Conservation (phyloP, 768 basidiomycete genomes). For the Krasilnikovozyma curviuscula region DNA sequence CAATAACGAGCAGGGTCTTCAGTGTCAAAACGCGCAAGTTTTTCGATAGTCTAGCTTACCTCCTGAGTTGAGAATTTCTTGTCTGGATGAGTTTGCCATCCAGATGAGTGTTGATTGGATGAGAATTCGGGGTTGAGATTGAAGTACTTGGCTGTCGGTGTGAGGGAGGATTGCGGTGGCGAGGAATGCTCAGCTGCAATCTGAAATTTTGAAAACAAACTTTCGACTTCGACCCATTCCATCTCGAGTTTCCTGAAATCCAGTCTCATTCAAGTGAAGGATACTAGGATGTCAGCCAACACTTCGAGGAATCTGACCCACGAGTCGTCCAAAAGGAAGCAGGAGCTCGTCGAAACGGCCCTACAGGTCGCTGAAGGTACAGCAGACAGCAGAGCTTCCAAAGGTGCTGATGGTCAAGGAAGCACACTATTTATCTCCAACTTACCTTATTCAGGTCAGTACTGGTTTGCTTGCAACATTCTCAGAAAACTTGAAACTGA, state of each 20-base stretch:
- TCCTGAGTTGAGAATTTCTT: slow-evolving; percentile 66
- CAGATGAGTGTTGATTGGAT: no score
- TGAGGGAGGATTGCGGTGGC: no score
- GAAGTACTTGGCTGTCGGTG: no score
- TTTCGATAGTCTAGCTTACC: slow-evolving; percentile 23
- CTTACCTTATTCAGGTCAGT: slow-evolving; percentile 47
- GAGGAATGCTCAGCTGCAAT: no score
- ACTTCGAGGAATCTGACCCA: no score
- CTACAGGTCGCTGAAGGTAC: neutral
- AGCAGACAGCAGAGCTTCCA: neutral
- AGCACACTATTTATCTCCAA: slow-evolving; percentile 79
- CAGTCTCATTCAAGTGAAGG: no score
- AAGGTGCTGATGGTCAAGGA: neutral
- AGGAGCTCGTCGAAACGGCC: neutral
- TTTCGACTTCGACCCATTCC: no score
- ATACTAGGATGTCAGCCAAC: no score
- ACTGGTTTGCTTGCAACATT: neutral
- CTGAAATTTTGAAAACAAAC: no score
- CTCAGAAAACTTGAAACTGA: neutral
- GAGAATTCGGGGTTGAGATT: no score
- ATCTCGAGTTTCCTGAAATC: no score
- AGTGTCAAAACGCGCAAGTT: neutral
- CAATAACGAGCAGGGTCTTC: neutral
- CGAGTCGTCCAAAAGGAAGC: neutral
- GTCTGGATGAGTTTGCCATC: slow-evolving; percentile 30